Evolutionary conservation across 2,329 filamentous ascomycete species (phyloP).

Genomic region (Pyrenochaeta sp.): DNA sequence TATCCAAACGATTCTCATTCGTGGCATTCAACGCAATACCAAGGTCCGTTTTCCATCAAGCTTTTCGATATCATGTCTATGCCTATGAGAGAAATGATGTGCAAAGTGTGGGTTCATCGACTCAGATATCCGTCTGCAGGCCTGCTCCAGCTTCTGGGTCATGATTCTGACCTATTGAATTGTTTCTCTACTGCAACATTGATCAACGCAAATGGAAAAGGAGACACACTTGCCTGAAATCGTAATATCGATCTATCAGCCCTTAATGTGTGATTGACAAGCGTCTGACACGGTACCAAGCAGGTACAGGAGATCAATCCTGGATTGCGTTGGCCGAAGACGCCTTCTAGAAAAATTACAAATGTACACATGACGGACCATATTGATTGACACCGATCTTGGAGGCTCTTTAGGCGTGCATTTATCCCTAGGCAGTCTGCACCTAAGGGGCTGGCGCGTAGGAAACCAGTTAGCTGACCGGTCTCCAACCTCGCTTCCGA

Average conservation of each 20-base stretch:
- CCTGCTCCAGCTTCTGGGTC: not conserved
- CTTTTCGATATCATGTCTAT: not conserved
- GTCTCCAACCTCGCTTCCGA: conserved; percentile 12
- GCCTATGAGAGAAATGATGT: not conserved
- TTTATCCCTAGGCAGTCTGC: conserved; percentile 32
- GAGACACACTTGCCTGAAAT: not conserved
- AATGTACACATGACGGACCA: conserved; percentile 30
- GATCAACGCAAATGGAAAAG: conserved; percentile 6
- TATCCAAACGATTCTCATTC: not conserved
- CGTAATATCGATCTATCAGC: conserved; percentile 13
- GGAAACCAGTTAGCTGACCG: conserved; percentile 13
- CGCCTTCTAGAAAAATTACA: conserved; percentile 30
- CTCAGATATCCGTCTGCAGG: not conserved
- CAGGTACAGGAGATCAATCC: conserved; percentile 22
- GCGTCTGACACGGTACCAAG: conserved; percentile 13
- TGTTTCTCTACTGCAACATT: not conserved
- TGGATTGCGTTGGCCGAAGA: conserved; percentile 14
- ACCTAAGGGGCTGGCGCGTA: conserved; percentile 15
- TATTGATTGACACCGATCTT: conserved; percentile 33
- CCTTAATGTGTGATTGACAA: conserved; percentile 4
- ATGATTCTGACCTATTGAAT: not conserved
- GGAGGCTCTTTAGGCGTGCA: conserved; percentile 30
- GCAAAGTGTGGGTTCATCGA: not conserved
- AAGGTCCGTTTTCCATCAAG: not conserved
- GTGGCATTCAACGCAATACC: not conserved